phyloP scores from a whole-genome alignment of 768 basidiomycete genomes.

The Zangia roseola region DNA sequence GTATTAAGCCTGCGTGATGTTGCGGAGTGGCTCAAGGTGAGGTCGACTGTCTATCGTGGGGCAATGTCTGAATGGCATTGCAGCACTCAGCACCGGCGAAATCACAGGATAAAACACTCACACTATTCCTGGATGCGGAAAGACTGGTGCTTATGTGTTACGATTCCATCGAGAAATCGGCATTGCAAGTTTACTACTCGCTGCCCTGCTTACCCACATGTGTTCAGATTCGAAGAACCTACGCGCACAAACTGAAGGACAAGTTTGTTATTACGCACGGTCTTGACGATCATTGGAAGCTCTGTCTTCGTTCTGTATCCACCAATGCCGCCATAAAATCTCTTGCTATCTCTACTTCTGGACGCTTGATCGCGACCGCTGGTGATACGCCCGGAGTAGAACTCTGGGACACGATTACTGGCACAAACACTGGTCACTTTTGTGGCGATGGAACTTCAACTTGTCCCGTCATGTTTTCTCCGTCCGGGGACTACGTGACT shows the following conservation, averaged over 20 bases:
- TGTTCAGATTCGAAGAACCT: constrained; percentile 10
- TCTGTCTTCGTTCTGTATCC: constrained; percentile 13
- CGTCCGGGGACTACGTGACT: constrained; percentile 13
- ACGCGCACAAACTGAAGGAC: constrained; percentile 6
- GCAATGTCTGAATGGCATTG: not conserved
- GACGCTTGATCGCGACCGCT: constrained; percentile 17
- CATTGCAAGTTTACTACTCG: constrained; percentile 17
- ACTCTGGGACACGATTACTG: constrained; percentile 19
- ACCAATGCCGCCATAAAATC: constrained; percentile 9
- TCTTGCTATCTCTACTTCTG: constrained; percentile 18
- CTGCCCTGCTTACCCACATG: constrained; percentile 10
- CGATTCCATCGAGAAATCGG: constrained; percentile 16
- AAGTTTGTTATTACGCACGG: constrained; percentile 10
- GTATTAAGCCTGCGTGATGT: constrained; percentile 11
- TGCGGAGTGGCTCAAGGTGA: constrained; percentile 15
- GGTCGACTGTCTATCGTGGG: not conserved
- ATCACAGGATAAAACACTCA: constrained; percentile 7
- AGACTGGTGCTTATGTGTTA: constrained; percentile 20
- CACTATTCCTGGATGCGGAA: constrained; percentile 14
- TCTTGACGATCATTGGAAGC: constrained; percentile 14
- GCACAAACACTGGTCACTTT: constrained; percentile 15
- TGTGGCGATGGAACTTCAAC: constrained; percentile 1
- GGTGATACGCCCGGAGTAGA: constrained; percentile 37
- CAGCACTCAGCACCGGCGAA: constrained; percentile 11
- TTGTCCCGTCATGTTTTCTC: constrained; percentile 18